Evolutionary conservation across 2,329 filamentous ascomycete species (phyloP).

Genomic region (Zopfia rhizophila): DNA sequence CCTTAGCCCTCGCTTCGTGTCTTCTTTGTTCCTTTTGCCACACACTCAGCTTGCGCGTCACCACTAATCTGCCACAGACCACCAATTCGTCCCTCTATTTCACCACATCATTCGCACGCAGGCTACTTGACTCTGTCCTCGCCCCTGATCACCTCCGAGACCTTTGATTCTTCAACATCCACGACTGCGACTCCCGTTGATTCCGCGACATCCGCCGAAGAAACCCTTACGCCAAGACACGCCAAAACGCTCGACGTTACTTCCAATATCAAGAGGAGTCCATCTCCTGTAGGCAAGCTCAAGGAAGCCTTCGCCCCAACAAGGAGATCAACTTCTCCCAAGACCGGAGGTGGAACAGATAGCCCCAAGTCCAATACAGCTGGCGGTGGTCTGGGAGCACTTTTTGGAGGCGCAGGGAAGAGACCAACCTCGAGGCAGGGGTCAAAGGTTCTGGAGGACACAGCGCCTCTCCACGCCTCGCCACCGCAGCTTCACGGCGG

Average conservation of each 20-base stretch:
- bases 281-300: constrained; percentile 76
- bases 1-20: constrained; percentile 14
- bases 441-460: constrained; percentile 41
- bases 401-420: constrained; percentile 54
- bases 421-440: constrained; percentile 43
- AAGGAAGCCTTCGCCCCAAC: constrained; percentile 72
- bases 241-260: constrained; percentile 45
- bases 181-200: constrained; percentile 43
- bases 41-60: constrained; percentile 28
- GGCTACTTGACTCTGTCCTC: constrained; percentile 62
- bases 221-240: constrained; percentile 41
- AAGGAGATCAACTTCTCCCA: constrained; percentile 42
- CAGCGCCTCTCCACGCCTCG: constrained; percentile 32
- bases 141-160: constrained; percentile 55
- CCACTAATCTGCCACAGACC: constrained; percentile 44
- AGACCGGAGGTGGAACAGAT: constrained; percentile 41
- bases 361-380: constrained; percentile 56
- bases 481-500: constrained; percentile 43
- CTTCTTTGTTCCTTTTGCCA: constrained; percentile 20
- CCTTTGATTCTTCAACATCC: constrained; percentile 53
- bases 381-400: constrained; percentile 54
- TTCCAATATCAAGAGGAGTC: constrained; percentile 63
- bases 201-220: constrained; percentile 38
- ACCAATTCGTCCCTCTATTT: constrained; percentile 52
- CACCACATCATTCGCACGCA: constrained; percentile 60